Conservation (phyloP, 192 early-diverging fungal genomes). For the Linnemannia exigua region DNA sequence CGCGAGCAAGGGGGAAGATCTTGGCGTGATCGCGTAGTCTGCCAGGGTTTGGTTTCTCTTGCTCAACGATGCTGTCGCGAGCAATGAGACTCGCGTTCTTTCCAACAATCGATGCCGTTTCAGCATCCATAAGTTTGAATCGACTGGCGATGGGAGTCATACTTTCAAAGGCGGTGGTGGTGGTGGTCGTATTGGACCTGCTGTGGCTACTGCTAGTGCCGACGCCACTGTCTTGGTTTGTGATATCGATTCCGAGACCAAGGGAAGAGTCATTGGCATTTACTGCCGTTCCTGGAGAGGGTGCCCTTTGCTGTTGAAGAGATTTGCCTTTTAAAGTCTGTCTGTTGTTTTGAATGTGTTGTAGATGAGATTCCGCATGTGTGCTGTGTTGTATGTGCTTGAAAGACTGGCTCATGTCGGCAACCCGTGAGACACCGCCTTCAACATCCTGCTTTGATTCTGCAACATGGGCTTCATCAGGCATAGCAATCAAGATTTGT, state of each 20-base stretch:
- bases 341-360: not conserved
- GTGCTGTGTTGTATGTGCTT: not conserved
- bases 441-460: too few species aligned
- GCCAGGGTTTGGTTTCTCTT: not conserved
- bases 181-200: not conserved
- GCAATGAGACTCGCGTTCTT: not conserved
- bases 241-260: constrained; percentile 42
- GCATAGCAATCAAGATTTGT: constrained; percentile 16
- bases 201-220: not conserved
- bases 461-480: not conserved
- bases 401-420: not conserved
- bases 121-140: not conserved
- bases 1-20: constrained; percentile 21
- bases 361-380: not conserved
- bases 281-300: not conserved
- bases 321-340: not conserved
- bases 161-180: not conserved
- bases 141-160: not conserved
- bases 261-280: not conserved
- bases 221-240: not conserved
- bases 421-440: not conserved
- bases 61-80: not conserved
- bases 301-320: not conserved
- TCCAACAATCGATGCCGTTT: not conserved
- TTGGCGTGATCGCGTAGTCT: constrained; percentile 41